Conservation (phyloP, 345 rosid species). For the Eucalyptus victrix region DNA sequence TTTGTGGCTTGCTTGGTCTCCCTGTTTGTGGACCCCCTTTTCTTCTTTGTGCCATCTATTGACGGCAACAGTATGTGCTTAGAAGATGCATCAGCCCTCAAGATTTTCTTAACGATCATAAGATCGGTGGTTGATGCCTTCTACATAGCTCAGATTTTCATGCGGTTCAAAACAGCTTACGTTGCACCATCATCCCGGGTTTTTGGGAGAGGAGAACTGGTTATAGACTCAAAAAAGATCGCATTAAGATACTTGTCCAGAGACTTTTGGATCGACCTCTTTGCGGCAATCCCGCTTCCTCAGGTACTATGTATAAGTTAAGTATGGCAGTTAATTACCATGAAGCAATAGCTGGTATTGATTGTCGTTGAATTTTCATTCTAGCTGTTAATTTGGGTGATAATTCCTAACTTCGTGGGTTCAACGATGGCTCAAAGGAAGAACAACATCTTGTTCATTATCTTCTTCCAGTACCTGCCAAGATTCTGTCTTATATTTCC, state of each 20-base stretch:
- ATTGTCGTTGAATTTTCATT: neutral
- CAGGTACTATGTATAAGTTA: conserved; percentile 8
- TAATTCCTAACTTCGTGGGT: conserved; percentile 5
- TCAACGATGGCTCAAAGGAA: conserved; percentile 1
- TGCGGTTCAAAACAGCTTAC: conserved; percentile 30
- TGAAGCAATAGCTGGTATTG: neutral
- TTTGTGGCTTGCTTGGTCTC: conserved; percentile 18
- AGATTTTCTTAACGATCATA: conserved; percentile 11
- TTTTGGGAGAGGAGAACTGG: conserved; percentile 31
- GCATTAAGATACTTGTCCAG: conserved; percentile 13
- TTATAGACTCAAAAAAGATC: conserved; percentile 23
- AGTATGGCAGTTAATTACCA: neutral
- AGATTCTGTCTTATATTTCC: conserved; percentile 24
- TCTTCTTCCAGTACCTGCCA: conserved; percentile 19
- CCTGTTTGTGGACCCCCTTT: conserved; percentile 25
- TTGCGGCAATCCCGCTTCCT: conserved; percentile 32
- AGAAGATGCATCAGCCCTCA: conserved; percentile 6
- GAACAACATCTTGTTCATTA: conserved; percentile 16
- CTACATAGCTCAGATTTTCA: conserved; percentile 14
- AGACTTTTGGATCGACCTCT: conserved; percentile 21
- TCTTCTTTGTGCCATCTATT: conserved; percentile 11
- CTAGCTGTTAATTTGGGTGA: conserved; percentile 23
- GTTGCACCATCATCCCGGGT: conserved; percentile 28
- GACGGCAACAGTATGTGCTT: conserved; percentile 6
- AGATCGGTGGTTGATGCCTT: conserved; percentile 17